Percentiles rank a stretch among this genome's conserved stretches.
These are phyloP conservation scores for Haematococcus lacustris DNA, from an alignment of 139 green algal species.

Conservation along the genomic window DNA sequence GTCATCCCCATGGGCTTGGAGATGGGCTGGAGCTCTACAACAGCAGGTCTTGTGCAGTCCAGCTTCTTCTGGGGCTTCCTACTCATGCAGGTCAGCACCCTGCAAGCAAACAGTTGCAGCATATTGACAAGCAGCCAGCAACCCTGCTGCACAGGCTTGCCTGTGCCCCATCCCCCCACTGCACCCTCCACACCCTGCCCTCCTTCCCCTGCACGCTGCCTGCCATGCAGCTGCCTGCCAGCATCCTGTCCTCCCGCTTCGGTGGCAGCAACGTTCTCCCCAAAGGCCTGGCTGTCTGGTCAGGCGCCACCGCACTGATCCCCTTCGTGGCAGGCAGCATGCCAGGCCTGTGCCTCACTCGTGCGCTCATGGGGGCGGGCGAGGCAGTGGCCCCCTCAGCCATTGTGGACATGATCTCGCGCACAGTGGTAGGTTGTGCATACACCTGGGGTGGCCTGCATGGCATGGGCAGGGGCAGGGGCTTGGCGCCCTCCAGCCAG, in stretches of 20 bases:
- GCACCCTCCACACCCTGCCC: too few relatives aligned
- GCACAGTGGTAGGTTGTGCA: conserved; percentile 42
- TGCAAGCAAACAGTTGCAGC: too few relatives aligned
- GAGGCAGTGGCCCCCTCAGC: conserved; percentile 85
- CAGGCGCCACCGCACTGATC: conserved; percentile 48
- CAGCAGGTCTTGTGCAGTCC: conserved; percentile 69
- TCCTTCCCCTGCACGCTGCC: too few relatives aligned
- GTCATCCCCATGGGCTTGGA: conserved; percentile 95
- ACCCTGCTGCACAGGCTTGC: too few relatives aligned
- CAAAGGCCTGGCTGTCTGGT: conserved; percentile 77
- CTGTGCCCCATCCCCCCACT: too few relatives aligned
- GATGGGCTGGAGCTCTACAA: conserved; percentile 75
- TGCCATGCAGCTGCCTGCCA: conserved; percentile 83
- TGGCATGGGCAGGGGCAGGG: too few relatives aligned
- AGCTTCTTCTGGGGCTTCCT: conserved; percentile 35
- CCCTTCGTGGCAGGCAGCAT: conserved; percentile 10
- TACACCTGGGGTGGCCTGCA: too few relatives aligned
- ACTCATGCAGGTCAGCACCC: too few relatives aligned
- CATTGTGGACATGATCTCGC: conserved; percentile 85
- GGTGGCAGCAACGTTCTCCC: conserved; percentile 74
- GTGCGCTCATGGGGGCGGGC: conserved; percentile 83
- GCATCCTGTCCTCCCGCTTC: conserved; percentile 63
- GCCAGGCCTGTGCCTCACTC: conserved; percentile 10
- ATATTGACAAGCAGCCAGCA: too few relatives aligned
- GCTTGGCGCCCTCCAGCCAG: too few relatives aligned